Evolutionary conservation across 345 rosid species (phyloP).

Genomic region (Aethionema arabicum): DNA sequence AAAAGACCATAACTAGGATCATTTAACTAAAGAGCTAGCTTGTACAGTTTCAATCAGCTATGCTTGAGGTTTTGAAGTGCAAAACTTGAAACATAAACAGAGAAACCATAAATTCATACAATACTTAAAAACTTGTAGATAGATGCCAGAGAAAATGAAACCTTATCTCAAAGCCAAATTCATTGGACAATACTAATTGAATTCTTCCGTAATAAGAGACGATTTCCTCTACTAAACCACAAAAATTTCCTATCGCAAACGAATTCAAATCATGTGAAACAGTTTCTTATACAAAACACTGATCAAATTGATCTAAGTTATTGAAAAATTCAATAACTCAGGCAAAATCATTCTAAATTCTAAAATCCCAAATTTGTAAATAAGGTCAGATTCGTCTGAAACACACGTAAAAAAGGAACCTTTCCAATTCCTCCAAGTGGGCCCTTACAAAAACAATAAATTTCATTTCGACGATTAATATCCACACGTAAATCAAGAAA

Average conservation of each 20-base stretch:
- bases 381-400: constrained; percentile 15
- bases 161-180: constrained; percentile 14
- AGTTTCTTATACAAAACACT: neutral
- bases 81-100: neutral
- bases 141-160: neutral
- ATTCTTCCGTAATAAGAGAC: neutral
- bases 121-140: neutral
- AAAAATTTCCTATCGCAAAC: neutral
- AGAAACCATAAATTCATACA: constrained; percentile 21
- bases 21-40: constrained; percentile 6
- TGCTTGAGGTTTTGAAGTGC: neutral
- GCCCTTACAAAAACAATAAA: constrained; percentile 16
- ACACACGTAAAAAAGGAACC: constrained; percentile 7
- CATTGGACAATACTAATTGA: constrained; percentile 14
- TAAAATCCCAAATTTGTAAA: constrained; percentile 7
- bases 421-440: constrained; percentile 21
- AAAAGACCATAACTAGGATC: neutral
- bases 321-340: neutral
- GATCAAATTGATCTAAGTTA: neutral
- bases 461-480: neutral
- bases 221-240: constrained; percentile 4
- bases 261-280: neutral
- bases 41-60: neutral
- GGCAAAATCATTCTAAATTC: neutral
- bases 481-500: neutral